Percentiles rank a stretch among this genome's conserved stretches.
phyloP scores from a whole-genome alignment of 352 stramenopile species.

The Pythium dissotocum region DNA sequence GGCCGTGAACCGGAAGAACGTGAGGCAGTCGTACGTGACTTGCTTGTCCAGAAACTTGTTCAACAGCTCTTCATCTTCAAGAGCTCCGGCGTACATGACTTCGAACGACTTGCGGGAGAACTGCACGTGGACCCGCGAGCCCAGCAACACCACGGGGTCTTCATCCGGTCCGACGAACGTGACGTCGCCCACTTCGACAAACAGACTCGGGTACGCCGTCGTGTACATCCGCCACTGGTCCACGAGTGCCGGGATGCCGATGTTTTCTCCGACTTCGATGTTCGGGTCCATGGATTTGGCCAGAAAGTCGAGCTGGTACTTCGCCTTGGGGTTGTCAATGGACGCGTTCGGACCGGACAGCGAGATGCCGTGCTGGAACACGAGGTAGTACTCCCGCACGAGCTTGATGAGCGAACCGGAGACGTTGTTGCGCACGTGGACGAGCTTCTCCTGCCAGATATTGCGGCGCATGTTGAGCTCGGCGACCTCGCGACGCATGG shows the following conservation, averaged over 20 bases:
- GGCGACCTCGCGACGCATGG: conserved; percentile 25
- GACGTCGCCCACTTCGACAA: conserved; percentile 29
- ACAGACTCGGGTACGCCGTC: conserved; percentile 22
- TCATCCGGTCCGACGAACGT: conserved; percentile 16
- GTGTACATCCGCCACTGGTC: conserved; percentile 34
- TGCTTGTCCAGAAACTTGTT: conserved; percentile 28
- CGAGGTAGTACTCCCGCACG: conserved; percentile 30
- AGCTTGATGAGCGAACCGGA: conserved; percentile 27
- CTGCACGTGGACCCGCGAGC: conserved; percentile 26
- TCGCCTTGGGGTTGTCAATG: conserved; percentile 19
- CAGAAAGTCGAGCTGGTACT: conserved; percentile 34
- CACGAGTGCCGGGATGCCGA: conserved; percentile 28
- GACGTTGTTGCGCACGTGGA: conserved; percentile 25
- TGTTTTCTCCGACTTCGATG: conserved; percentile 19
- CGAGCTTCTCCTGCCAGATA: conserved; percentile 28
- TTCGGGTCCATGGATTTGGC: conserved; percentile 22
- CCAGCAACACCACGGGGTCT: conserved; percentile 24
- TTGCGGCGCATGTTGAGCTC: conserved; percentile 30
- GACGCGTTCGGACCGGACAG: conserved; percentile 1
- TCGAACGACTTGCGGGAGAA: conserved; percentile 27
- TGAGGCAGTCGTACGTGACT: conserved; percentile 24
- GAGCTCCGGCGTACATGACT: conserved; percentile 28
- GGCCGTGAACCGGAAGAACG: conserved; percentile 29
- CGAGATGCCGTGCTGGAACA: conserved; percentile 30
- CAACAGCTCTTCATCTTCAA: conserved; percentile 20